These are phyloP conservation scores for Ilex paraguariensis DNA, from an alignment of 305 asterid species.

Conservation along the genomic window DNA sequence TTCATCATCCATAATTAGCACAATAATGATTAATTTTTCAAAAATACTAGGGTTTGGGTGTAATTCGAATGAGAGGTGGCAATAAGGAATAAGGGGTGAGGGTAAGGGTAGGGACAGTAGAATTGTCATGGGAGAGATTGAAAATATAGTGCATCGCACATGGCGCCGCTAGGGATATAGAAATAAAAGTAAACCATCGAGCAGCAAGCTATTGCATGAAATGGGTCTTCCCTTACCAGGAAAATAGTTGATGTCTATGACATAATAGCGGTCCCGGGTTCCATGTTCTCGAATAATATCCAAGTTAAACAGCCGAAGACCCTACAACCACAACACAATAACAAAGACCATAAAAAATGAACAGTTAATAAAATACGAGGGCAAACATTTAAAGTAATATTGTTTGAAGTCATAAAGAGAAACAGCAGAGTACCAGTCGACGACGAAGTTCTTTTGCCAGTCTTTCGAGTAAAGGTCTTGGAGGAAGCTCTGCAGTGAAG, in stretches of 20 bases:
- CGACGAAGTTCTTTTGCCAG: slow-evolving; percentile 82
- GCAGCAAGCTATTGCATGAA: too few species aligned
- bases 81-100: too few species aligned
- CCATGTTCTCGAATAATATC: slow-evolving; percentile 92
- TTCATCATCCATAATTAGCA: too few species aligned
- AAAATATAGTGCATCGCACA: too few species aligned
- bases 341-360: not conserved
- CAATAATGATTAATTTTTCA: too few species aligned
- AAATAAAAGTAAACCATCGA: too few species aligned
- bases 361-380: not conserved
- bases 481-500: slow-evolving; percentile 75
- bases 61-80: too few species aligned
- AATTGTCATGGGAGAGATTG: too few species aligned
- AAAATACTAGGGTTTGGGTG: too few species aligned
- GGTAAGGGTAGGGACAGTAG: too few species aligned
- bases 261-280: slow-evolving; percentile 65
- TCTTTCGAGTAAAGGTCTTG: slow-evolving; percentile 83
- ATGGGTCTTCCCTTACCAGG: slow-evolving; percentile 52
- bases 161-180: not conserved
- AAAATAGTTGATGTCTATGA: slow-evolving; percentile 89
- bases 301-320: slow-evolving; percentile 87
- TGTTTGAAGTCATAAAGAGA: not conserved
- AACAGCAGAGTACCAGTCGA: slow-evolving; percentile 49
- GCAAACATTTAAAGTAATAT: too few species aligned
- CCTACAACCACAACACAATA: slow-evolving; percentile 30